Evolutionary conservation across 148 eudicot species (phyloP).

Genomic region (Cornus kousa): DNA sequence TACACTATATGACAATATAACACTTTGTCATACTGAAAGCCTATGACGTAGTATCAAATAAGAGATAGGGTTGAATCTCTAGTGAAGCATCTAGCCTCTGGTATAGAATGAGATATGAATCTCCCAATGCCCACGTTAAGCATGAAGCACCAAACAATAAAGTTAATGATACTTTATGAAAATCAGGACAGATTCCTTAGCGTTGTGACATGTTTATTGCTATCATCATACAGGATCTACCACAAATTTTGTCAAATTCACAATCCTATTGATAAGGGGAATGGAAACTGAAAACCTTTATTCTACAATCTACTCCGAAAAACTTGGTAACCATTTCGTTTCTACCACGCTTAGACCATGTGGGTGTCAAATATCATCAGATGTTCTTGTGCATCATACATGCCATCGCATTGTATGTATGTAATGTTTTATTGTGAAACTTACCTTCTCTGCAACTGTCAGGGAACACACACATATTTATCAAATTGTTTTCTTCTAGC

Average conservation of each 20-base stretch:
- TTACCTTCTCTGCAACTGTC: neutral
- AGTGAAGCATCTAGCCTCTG: slow-evolving; percentile 4
- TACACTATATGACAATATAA: neutral
- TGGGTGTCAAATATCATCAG: neutral
- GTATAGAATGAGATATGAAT: neutral
- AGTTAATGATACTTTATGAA: neutral
- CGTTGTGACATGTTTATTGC: neutral
- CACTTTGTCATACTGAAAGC: neutral
- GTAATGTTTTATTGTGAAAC: neutral
- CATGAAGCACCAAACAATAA: neutral
- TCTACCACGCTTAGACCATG: neutral
- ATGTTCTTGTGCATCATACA: neutral
- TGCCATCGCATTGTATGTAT: neutral
- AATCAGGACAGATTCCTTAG: neutral
- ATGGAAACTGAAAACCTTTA: neutral
- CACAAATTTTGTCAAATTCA: neutral
- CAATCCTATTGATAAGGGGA: neutral
- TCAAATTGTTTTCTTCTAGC: neutral
- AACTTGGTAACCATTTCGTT: neutral
- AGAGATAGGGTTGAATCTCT: neutral
- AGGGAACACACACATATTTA: neutral
- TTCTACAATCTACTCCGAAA: neutral
- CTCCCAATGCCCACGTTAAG: neutral
- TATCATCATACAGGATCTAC: neutral
- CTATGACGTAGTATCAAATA: neutral